Evolutionary conservation across 2,329 filamentous ascomycete species (phyloP), one percentile per base, ranked within the genome.

Genomic region (Aspergillus fijiensis): DNA sequence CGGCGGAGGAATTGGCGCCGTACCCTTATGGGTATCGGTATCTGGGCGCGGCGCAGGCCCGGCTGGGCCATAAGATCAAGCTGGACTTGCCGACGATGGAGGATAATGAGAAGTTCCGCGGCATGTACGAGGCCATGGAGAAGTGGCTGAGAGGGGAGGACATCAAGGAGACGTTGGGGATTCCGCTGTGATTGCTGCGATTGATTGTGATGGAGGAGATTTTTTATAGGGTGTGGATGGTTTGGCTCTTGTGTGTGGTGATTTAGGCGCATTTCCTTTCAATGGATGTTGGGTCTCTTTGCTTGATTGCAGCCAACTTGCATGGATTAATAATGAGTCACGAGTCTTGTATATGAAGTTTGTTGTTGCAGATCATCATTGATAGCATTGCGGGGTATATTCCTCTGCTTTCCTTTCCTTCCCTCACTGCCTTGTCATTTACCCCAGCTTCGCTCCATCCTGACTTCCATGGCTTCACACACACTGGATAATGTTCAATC

Each of bases 111-210:
- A 55, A 55, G 27, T 55, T 55, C 12, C 53, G 53, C 27, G 53
- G 53, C 1, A 55, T 55, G 53, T 55, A 55, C 19, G 53, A 55
- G 53, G 53, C 53, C 7, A 55, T 55, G 53, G 53, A 55, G 29
- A 19, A 23, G 19, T 55, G 53, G 53, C 14, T 55, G 53, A 14
- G 53, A 21, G 53, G 53, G 3, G 53, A 55, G 23, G 53, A 55
- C 23, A 49, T 55, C 3, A 48, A 49, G 53, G 45, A 55, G 53
- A 55, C 53, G 2, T 48, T 55, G 12, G 53, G 53, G 9, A 55
- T 55, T n/a, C 53, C 53, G 14, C 25, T 16, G 6, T 55, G 35
- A 21, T 47, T 23, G 0, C 16, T n/a, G 25, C 11, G 27, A 45
- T 42, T 33, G 31, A 33, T 16, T 35, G 11, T 4, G 16, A 2